Base-by-base conservation (phyloP, 257 asterid species). In the Lycium ferocissimum region DNA sequence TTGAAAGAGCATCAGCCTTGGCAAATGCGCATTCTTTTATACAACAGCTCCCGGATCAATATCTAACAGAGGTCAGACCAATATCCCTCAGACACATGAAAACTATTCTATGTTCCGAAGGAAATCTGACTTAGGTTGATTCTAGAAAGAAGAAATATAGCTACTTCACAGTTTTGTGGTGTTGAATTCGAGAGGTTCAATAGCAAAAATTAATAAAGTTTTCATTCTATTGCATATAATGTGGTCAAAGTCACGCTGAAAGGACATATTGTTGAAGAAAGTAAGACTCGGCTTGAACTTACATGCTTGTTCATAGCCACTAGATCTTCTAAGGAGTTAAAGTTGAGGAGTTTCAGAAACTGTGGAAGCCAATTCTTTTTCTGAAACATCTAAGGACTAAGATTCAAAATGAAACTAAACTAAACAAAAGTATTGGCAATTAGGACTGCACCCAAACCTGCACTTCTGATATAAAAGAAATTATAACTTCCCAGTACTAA, bases 21-120 rank as follows among this genome's bases (percentile, higher is more conserved):
- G 97, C 97, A 83, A 94, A 93, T 87, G 98, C 98, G 70, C 94
- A 94, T 91, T 84, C 96, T 81, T 94, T 93, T 89, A 91, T 93
- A 88, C 89, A 92, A 86, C 96, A 90, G 63, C 92, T 93, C 66
- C 96, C 97, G 17, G 86, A 92, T 80, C 90, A 94, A 79, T 94
- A 94, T 88, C 86, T 86, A 76, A 92, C 98, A 40, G 93, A 94
- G 96, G 98, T 91, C 40, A 86, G 92, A 26, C 17, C 82, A 51
- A 12, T 51, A 78, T 65, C 62, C 72, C 82, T 72, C 54, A 78
- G 54, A 61, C 13, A 40, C 35, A 81, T 38, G 84, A 81, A 20
- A 76, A 76, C 14, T 76, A 45, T 26, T 76, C 51, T 63, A 13
- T 51, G 33, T 26, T 26, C 33, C 33, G 33, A 26, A 26, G 33